phyloP scores from a whole-genome alignment of 2,329 filamentous ascomycete genomes.

The Ophiocordyceps sinensis region DNA sequence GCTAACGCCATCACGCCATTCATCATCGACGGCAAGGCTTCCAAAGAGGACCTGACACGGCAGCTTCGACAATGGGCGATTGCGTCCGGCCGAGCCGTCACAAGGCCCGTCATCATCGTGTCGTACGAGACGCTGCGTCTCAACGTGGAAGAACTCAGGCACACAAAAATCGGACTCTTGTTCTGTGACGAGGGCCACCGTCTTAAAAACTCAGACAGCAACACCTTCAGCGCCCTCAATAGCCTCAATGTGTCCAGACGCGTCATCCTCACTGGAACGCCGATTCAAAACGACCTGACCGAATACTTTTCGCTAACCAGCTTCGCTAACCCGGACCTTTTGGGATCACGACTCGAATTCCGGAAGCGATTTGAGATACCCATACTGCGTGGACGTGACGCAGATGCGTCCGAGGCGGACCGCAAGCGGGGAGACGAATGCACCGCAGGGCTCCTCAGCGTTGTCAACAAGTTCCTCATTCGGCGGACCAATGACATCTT shows the following conservation, averaged over 20 bases:
- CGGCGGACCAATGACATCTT: slow-evolving; percentile 94
- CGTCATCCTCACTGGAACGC: slow-evolving; percentile 91
- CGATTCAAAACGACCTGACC: slow-evolving; percentile 96
- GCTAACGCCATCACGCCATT: slow-evolving; percentile 84
- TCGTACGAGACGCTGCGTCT: slow-evolving; percentile 92
- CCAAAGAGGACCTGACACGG: slow-evolving; percentile 80
- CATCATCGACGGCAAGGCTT: slow-evolving; percentile 90
- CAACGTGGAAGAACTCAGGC: slow-evolving; percentile 78
- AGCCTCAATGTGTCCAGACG: slow-evolving; percentile 78
- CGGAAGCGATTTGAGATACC: slow-evolving; percentile 88
- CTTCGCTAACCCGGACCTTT: slow-evolving; percentile 86
- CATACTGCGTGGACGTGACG: slow-evolving; percentile 82
- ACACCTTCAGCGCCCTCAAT: slow-evolving; percentile 86
- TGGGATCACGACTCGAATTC: slow-evolving; percentile 82
- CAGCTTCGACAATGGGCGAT: slow-evolving; percentile 95
- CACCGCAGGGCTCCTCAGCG: slow-evolving; percentile 60
- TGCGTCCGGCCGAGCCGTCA: slow-evolving; percentile 74
- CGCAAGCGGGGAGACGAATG: slow-evolving; percentile 72
- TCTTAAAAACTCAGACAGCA: slow-evolving; percentile 90
- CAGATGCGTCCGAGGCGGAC: slow-evolving; percentile 72
- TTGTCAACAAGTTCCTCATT: slow-evolving; percentile 98
- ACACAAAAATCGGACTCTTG: slow-evolving; percentile 81
- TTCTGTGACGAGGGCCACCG: slow-evolving; percentile 95
- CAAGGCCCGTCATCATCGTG: slow-evolving; percentile 87
- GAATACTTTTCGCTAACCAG: slow-evolving; percentile 95